Evolutionary conservation across 2,329 filamentous ascomycete genomes (phyloP).

Genomic region (Hypomyces rosellus): DNA sequence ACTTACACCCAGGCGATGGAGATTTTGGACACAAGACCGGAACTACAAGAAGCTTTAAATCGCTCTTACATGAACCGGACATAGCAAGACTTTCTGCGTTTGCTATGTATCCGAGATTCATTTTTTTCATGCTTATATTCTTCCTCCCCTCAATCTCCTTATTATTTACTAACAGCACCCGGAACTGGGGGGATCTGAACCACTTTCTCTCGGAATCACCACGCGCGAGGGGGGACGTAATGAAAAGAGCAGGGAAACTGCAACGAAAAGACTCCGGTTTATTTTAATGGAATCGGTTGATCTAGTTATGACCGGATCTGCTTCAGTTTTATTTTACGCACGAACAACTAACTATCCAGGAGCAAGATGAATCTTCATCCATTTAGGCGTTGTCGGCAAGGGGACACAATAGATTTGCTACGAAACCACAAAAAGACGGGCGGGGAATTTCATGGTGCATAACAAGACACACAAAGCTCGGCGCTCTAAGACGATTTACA

Average conservation of each 20-base stretch:
- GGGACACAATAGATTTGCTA: constrained; percentile 25
- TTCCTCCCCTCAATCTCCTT: background rate
- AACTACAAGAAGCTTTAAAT: constrained; percentile 81
- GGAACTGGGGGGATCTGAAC: background rate
- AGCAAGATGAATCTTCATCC: constrained; percentile 16
- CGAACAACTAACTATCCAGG: constrained; percentile 8
- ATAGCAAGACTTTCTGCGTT: background rate
- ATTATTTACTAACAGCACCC: background rate
- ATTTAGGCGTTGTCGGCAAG: constrained; percentile 26
- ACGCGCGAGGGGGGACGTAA: background rate
- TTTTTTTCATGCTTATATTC: background rate
- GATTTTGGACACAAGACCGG: constrained; percentile 69
- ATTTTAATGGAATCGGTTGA: background rate
- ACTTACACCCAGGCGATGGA: constrained; percentile 75
- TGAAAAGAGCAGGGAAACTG: background rate
- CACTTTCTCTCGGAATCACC: background rate
- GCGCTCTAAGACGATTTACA: no score
- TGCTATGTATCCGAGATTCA: background rate
- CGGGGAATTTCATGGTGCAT: constrained; percentile 7
- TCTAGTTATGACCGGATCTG: background rate
- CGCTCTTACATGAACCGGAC: constrained; percentile 61
- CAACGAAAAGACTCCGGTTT: background rate
- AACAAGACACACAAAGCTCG: constrained; percentile 5
- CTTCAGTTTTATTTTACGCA: background rate
- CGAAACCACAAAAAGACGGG: background rate